phyloP scores from a whole-genome alignment of 1,139 yeast species.

The Pichia sp. region DNA sequence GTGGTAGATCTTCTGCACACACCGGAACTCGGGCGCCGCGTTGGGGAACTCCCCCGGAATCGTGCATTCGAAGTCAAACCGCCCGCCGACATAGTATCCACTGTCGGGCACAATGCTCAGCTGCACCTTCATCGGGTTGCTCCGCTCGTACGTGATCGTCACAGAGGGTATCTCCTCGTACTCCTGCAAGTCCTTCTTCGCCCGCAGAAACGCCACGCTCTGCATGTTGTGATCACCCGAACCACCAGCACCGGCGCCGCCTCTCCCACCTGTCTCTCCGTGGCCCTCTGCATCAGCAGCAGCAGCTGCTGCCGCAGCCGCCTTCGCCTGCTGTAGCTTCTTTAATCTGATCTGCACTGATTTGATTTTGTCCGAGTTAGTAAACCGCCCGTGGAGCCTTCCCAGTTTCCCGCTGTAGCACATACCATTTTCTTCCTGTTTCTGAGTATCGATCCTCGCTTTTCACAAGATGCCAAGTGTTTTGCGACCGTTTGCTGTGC shows the following conservation, averaged over 20 bases:
- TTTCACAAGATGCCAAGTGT: too few species aligned
- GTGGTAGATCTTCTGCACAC: conserved; percentile 73
- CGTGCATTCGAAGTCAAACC: conserved; percentile 59
- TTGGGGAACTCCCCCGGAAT: conserved; percentile 79
- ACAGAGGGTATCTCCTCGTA: conserved; percentile 27
- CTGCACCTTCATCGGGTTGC: conserved; percentile 50
- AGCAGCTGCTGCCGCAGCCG: conserved; percentile 7
- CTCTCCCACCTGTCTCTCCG: not conserved
- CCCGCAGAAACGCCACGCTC: conserved; percentile 27
- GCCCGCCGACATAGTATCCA: conserved; percentile 73
- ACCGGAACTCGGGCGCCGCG: conserved; percentile 83
- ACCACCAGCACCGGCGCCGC: conserved; percentile 1
- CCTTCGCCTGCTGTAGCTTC: conserved; percentile 29
- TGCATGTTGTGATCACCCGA: conserved; percentile 7
- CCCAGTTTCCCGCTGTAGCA: not conserved
- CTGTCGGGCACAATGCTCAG: conserved; percentile 67
- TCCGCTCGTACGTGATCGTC: conserved; percentile 12
- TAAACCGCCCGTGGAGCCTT: not conserved
- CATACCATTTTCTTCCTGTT: too few species aligned
- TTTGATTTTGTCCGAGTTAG: not conserved
- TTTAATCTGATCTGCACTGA: conserved; percentile 25
- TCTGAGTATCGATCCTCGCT: too few species aligned
- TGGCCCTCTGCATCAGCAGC: conserved; percentile 1
- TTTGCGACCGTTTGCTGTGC: too few species aligned
- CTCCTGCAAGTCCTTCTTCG: conserved; percentile 31